Conservation (phyloP, 805 yeast species). For the Myxozyma lipomycoides region DNA sequence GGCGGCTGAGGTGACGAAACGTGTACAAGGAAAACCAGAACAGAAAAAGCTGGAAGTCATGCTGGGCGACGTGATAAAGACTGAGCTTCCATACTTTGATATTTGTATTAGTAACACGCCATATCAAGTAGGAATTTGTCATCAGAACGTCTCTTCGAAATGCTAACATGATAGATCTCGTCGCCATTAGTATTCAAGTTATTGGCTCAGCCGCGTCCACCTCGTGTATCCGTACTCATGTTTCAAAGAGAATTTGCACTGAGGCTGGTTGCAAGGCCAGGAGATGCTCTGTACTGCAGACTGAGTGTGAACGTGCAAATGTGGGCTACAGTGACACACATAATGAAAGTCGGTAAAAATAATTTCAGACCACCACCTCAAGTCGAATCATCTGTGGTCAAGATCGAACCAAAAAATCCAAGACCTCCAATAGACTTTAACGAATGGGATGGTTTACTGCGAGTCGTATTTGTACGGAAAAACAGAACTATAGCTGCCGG, state of each 20-base stretch:
- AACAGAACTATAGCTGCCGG: conserved; percentile 91
- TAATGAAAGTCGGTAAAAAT: conserved; percentile 96
- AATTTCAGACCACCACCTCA: conserved; percentile 98
- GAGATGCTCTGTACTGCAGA: conserved; percentile 90
- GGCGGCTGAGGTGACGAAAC: conserved; percentile 97
- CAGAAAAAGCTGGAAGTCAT: conserved; percentile 88
- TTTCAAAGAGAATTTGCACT: conserved; percentile 96
- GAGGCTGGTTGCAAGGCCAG: conserved; percentile 90
- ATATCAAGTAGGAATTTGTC: conserved; percentile 53
- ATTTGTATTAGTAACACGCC: conserved; percentile 97
- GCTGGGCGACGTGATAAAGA: conserved; percentile 93
- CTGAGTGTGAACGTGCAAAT: conserved; percentile 95
- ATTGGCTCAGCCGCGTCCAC: conserved; percentile 87
- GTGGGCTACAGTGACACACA: conserved; percentile 99
- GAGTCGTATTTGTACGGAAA: conserved; percentile 89
- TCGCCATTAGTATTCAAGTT: conserved; percentile 93
- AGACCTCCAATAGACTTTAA: conserved; percentile 90
- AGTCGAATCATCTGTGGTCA: conserved; percentile 93
- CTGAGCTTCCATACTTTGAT: conserved; percentile 91
- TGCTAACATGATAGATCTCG: conserved; percentile 59
- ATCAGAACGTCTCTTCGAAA: background rate
- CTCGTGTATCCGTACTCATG: conserved; percentile 92
- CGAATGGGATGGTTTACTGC: conserved; percentile 95
- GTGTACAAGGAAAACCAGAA: conserved; percentile 95
- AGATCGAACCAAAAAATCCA: conserved; percentile 86